Conservation (phyloP, 202 grass and related monocot genomes). For the Alloteropsis angusta region DNA sequence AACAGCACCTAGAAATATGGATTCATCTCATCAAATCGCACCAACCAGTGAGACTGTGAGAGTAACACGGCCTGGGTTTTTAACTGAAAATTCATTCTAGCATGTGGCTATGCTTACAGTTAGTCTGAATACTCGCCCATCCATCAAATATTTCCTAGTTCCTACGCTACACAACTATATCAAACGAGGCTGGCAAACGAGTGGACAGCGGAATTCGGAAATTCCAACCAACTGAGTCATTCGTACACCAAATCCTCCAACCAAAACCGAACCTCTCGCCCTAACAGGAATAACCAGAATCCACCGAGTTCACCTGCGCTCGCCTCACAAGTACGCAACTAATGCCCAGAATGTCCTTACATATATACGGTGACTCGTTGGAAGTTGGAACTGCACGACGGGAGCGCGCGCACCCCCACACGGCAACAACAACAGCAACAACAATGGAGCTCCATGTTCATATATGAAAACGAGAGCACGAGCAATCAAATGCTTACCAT, state of each 20-base stretch:
- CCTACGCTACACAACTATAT: neutral
- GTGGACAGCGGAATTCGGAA: neutral
- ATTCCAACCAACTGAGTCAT: neutral
- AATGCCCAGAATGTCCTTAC: neutral
- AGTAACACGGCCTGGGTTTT: neutral
- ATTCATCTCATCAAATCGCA: neutral
- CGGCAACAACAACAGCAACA: neutral
- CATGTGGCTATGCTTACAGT: neutral
- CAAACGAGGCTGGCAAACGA: neutral
- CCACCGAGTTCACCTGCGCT: neutral
- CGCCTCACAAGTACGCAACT: neutral
- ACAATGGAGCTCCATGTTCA: neutral
- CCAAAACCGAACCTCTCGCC: neutral
- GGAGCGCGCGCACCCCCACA: neutral
- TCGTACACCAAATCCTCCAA: neutral
- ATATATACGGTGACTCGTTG: neutral
- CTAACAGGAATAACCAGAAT: neutral
- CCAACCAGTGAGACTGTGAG: neutral
- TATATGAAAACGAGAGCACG: neutral
- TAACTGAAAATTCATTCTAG: neutral
- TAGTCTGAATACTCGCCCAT: neutral
- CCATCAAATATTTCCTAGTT: neutral
- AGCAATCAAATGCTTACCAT: conserved; percentile 21
- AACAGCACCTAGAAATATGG: neutral
- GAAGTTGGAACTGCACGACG: neutral